Percentiles rank a stretch among this genome's conserved stretches.
Evolutionary conservation across 2,329 filamentous ascomycete species (phyloP).

Genomic region (Coniochaeta sp.): DNA sequence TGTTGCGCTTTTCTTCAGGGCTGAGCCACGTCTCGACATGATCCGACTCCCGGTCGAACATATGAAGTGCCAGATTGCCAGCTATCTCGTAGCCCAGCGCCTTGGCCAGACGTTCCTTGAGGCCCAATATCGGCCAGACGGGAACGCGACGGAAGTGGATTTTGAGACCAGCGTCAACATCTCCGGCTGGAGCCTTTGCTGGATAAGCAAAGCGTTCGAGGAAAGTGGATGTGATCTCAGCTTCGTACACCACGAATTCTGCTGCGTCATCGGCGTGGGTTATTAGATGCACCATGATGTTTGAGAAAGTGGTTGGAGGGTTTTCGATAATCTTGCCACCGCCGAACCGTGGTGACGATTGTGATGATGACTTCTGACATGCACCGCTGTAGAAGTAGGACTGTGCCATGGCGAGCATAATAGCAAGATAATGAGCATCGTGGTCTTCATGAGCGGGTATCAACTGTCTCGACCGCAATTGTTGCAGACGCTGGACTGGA

Average conservation of each 20-base stretch:
- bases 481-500: conserved; percentile 39
- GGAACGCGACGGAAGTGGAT: conserved; percentile 42
- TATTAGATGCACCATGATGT: conserved; percentile 42
- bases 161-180: conserved; percentile 26
- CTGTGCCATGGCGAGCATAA: conserved; percentile 51
- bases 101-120: conserved; percentile 46
- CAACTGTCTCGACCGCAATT: conserved; percentile 36
- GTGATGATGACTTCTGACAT: conserved; percentile 13
- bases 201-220: conserved; percentile 43
- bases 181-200: conserved; percentile 23
- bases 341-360: conserved; percentile 11
- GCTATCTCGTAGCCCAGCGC: conserved; percentile 44
- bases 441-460: conserved; percentile 39
- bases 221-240: conserved; percentile 37
- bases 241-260: conserved; percentile 47
- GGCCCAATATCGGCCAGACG: conserved; percentile 46
- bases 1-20: conserved; percentile 16
- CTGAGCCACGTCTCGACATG: conserved; percentile 39
- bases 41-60: conserved; percentile 17
- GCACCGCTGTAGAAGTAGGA: conserved; percentile 36
- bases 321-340: conserved; percentile 9
- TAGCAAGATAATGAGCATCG: conserved; percentile 43
- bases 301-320: conserved; percentile 28
- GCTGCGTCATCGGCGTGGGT: conserved; percentile 39
- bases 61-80: conserved; percentile 22